A percentile compares a stretch with the other conserved stretches of the same genome.
Evolutionary conservation across 2,329 filamentous ascomycete genomes (phyloP).

Genomic region (Aspergillus caelatus): DNA sequence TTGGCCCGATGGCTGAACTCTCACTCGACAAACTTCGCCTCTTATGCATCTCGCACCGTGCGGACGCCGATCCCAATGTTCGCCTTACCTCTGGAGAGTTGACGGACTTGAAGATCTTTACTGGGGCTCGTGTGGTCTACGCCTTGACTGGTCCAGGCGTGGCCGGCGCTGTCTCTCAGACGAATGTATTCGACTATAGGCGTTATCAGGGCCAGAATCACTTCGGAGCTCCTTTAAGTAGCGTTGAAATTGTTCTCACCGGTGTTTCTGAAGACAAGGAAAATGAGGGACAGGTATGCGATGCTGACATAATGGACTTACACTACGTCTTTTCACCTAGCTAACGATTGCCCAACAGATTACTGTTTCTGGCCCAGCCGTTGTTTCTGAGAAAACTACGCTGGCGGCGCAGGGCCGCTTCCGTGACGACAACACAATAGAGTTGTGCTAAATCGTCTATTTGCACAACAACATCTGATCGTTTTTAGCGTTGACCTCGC

Average conservation of each 20-base stretch:
- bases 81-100: conserved; percentile 70
- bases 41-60: conserved; percentile 75
- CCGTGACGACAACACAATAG: conserved; percentile 72
- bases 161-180: conserved; percentile 89
- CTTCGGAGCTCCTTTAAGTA: conserved; percentile 81
- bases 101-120: conserved; percentile 80
- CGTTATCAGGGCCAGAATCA: conserved; percentile 57
- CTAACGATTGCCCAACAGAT: conserved; percentile 55
- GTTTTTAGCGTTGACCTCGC: conserved; percentile 1
- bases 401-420: conserved; percentile 68
- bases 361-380: conserved; percentile 71
- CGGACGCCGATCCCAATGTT: conserved; percentile 61
- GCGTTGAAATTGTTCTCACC: conserved; percentile 74
- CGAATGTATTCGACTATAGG: conserved; percentile 84
- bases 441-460: conserved; percentile 39
- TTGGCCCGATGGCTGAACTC: conserved; percentile 44
- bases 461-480: neutral
- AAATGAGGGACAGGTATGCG: conserved; percentile 62
- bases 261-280: conserved; percentile 36
- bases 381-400: conserved; percentile 67
- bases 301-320: neutral
- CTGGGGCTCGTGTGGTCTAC: conserved; percentile 78
- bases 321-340: neutral
- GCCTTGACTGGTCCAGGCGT: conserved; percentile 79
- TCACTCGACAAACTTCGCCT: conserved; percentile 72